Conservation (phyloP, 2,329 filamentous ascomycete species). For the Knufia fluminis region DNA sequence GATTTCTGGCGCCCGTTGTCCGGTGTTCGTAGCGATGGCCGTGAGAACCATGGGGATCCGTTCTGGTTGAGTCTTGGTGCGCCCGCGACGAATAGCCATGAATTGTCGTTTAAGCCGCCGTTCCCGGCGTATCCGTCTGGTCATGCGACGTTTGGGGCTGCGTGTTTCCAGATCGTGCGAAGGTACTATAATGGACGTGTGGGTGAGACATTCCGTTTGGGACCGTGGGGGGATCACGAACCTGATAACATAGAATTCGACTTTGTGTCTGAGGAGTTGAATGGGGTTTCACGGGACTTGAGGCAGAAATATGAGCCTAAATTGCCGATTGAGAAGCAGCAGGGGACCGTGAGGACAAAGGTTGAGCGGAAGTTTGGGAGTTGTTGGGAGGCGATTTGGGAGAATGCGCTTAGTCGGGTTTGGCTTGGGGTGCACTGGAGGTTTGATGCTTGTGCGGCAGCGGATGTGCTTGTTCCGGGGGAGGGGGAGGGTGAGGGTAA, state of each 20-base stretch:
- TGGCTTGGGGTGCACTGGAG: neutral
- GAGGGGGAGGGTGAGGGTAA: neutral
- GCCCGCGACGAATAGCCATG: neutral
- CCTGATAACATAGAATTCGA: neutral
- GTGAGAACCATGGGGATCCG: neutral
- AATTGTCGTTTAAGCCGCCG: neutral
- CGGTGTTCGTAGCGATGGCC: neutral
- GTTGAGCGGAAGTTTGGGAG: neutral
- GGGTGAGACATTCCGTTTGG: neutral
- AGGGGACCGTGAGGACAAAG: neutral
- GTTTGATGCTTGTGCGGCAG: neutral
- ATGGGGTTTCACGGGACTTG: neutral
- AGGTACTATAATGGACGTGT: neutral
- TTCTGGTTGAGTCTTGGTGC: neutral
- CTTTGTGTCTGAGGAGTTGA: neutral
- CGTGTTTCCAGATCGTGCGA: neutral
- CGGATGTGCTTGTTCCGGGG: neutral
- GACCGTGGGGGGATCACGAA: neutral
- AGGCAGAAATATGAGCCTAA: neutral
- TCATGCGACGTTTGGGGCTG: neutral
- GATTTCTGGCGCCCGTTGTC: neutral
- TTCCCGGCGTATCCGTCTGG: neutral
- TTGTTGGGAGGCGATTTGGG: constrained; percentile 1
- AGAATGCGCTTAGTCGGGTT: neutral
- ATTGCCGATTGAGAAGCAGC: neutral